Evolutionary conservation across 2,329 filamentous ascomycete species (phyloP).

Genomic region (Nemania diffusa): DNA sequence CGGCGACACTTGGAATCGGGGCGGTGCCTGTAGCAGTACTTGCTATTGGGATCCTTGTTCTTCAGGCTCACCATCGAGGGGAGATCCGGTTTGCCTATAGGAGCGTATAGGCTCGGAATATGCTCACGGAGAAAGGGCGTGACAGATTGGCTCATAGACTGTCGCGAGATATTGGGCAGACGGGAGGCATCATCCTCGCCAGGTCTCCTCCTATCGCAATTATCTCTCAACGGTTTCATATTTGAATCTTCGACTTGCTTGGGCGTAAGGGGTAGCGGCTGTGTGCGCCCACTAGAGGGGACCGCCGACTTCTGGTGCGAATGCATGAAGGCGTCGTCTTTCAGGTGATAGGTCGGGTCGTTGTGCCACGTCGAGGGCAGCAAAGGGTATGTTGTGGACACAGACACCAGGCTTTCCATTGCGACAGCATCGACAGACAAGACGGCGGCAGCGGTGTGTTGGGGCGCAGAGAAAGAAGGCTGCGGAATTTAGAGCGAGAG

Average conservation of each 20-base stretch:
- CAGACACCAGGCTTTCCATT: conserved; percentile 42
- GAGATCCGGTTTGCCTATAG: conserved; percentile 70
- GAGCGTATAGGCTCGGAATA: conserved; percentile 89
- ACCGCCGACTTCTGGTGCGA: conserved; percentile 23
- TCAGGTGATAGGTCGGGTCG: conserved; percentile 15
- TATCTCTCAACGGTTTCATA: conserved; percentile 52
- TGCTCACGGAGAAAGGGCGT: conserved; percentile 91
- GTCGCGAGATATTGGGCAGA: conserved; percentile 68
- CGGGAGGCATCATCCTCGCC: conserved; percentile 62
- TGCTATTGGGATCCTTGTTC: conserved; percentile 76
- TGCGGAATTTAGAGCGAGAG: conserved; percentile 11
- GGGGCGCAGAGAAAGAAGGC: not conserved
- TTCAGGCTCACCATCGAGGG: conserved; percentile 52
- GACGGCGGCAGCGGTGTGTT: conserved; percentile 36
- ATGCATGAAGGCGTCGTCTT: conserved; percentile 23
- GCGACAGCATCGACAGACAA: conserved; percentile 23
- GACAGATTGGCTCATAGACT: conserved; percentile 80
- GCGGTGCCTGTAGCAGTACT: conserved; percentile 94
- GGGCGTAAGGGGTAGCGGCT: conserved; percentile 34
- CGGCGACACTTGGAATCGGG: conserved; percentile 94
- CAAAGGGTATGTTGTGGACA: conserved; percentile 31
- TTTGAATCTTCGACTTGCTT: conserved; percentile 37
- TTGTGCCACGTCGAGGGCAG: conserved; percentile 23
- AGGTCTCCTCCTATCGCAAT: conserved; percentile 62
- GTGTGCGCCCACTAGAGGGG: conserved; percentile 22